A percentile compares a stretch with the other conserved stretches of the same genome.
These are phyloP conservation scores for Podospora bellae-mahoneyi DNA, from an alignment of 495 filamentous ascomycete genomes.

Conservation along the genomic window DNA sequence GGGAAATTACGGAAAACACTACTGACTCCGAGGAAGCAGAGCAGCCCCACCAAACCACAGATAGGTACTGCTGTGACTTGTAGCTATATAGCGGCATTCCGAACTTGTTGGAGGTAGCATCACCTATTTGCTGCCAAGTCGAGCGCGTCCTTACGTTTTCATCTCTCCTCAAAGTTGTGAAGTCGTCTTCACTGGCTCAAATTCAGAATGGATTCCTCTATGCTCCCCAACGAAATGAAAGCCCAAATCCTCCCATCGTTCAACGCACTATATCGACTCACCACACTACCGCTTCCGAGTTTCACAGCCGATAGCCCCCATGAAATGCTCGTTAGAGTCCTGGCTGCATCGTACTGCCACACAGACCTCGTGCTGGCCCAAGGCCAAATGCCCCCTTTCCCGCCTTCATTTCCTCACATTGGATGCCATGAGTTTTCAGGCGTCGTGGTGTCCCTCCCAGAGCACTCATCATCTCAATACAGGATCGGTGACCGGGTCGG, in stretches of 20 bases:
- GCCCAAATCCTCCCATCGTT: constrained; percentile 39
- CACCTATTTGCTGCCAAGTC: too few species aligned
- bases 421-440: constrained; percentile 34
- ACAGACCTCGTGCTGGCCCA: constrained; percentile 37
- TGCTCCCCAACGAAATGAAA: constrained; percentile 31
- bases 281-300: constrained; percentile 25
- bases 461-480: constrained; percentile 15
- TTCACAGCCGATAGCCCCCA: constrained; percentile 20
- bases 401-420: constrained; percentile 28
- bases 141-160: too few species aligned
- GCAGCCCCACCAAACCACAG: too few species aligned
- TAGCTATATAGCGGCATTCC: too few species aligned
- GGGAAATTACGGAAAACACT: too few species aligned
- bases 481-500: constrained; percentile 33
- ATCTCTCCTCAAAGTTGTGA: too few species aligned
- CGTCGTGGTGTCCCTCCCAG: constrained; percentile 21
- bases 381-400: constrained; percentile 33
- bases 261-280: constrained; percentile 35
- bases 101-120: too few species aligned
- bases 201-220: not conserved
- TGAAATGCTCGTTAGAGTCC: constrained; percentile 38
- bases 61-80: too few species aligned
- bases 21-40: too few species aligned
- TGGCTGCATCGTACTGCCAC: constrained; percentile 42
- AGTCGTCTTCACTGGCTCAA: not conserved